Evolutionary conservation across 2,329 filamentous ascomycete genomes (phyloP).

Genomic region (Ploettnerulaceae sp.): DNA sequence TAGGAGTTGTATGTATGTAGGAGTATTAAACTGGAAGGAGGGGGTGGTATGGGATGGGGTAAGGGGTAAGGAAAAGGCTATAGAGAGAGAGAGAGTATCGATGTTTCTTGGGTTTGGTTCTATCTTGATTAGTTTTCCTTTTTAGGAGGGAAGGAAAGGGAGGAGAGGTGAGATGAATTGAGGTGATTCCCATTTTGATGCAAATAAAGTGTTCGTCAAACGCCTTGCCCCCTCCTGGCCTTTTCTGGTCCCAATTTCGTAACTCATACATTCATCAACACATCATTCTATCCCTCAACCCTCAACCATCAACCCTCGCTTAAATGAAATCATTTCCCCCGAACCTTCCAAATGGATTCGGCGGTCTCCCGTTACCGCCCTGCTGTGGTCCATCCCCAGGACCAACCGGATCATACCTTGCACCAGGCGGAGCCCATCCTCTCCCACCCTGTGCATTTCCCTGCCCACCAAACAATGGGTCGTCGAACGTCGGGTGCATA

Average conservation of each 20-base stretch:
- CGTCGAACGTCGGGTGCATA: slow-evolving; percentile 95
- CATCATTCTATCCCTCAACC: neutral
- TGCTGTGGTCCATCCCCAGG: slow-evolving; percentile 56
- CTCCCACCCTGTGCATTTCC: slow-evolving; percentile 50
- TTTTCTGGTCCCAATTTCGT: slow-evolving; percentile 11
- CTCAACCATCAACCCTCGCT: neutral
- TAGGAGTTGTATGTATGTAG: no score
- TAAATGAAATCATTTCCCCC: slow-evolving; percentile 51
- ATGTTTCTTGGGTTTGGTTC: no score
- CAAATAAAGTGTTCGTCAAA: no score
- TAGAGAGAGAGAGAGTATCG: no score
- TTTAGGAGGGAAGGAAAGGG: no score
- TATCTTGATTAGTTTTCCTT: no score
- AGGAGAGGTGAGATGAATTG: no score
- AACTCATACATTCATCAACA: neutral
- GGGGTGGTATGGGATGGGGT: no score
- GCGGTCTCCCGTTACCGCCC: slow-evolving; percentile 42
- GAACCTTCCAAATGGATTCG: slow-evolving; percentile 57
- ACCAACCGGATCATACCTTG: slow-evolving; percentile 84
- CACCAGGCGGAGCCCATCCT: slow-evolving; percentile 75
- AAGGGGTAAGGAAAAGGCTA: no score
- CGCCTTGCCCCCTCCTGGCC: neutral
- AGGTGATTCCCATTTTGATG: no score
- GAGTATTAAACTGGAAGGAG: no score
- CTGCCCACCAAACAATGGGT: slow-evolving; percentile 70